These are phyloP conservation scores for Gypsophila paniculata DNA, from an alignment of 179 eudicot genomes.

Conservation along the genomic window DNA sequence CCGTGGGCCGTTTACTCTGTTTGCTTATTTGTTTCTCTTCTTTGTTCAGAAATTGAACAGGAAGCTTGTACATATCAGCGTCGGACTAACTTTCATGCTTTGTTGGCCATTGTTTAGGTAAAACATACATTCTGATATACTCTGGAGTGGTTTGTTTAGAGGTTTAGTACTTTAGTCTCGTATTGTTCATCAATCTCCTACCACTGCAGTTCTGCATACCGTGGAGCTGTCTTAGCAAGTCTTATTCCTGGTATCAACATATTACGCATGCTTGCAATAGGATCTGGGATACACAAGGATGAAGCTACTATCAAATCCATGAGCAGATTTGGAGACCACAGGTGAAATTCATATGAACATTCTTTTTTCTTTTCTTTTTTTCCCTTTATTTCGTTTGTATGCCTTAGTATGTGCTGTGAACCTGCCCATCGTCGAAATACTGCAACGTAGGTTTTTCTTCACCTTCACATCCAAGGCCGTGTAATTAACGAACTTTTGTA, in stretches of 20 bases:
- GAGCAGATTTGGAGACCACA: conserved; percentile 78
- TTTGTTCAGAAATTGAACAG: conserved; percentile 66
- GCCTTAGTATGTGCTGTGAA: background rate
- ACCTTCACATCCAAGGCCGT: background rate
- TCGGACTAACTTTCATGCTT: conserved; percentile 84
- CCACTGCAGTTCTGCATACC: conserved; percentile 58
- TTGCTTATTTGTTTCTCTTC: conserved; percentile 16
- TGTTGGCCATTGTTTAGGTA: conserved; percentile 99
- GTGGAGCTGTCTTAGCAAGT: conserved; percentile 70
- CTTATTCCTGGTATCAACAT: conserved; percentile 72
- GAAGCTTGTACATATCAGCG: conserved; percentile 74
- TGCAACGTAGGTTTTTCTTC: background rate
- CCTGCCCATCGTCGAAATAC: background rate
- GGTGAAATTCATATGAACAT: conserved; percentile 29
- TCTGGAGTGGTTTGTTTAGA: background rate
- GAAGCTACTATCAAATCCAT: conserved; percentile 79
- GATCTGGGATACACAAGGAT: conserved; percentile 73
- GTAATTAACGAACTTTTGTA: background rate
- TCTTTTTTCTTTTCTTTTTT: background rate
- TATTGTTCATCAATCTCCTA: conserved; percentile 9
- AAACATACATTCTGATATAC: conserved; percentile 2
- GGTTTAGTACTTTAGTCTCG: background rate
- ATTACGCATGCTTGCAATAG: conserved; percentile 70
- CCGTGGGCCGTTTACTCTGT: background rate
- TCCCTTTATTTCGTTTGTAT: too few species aligned